Base-by-base conservation (phyloP, 176 grass and related monocot species). In the Rhynchospora breviuscula region DNA sequence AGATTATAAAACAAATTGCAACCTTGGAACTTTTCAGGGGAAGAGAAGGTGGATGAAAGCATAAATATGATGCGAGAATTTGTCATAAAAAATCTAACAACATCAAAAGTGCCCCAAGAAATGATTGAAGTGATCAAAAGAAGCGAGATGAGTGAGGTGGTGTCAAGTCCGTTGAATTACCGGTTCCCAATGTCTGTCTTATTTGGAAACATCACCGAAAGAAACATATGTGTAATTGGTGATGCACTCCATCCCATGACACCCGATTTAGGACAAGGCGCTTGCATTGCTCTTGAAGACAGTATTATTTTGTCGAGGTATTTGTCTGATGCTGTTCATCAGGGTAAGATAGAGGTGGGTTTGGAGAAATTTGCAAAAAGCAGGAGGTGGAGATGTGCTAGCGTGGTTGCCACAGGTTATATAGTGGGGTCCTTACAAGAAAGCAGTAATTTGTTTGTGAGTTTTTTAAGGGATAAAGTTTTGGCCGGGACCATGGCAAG, bases 231-330 rank as follows among this genome's bases (percentile, higher is more conserved):
- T 79, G 94, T 97, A 13, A 85, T 87, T 17, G 94, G 94, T 2
- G 94, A 97, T 64, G 92, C 94, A 35, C 64, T 94, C 61, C 94
- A 97, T 80, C 92, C 94, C 33, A 97, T 92, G 94, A 94, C 94
- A 8, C 94, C 94, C 3, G 92, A 97, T 46, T 26, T 97, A 48
- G 92, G 88, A 2, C 90, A 97, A 85, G 94, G 94, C 11, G 90
- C 78, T 14, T 94, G 94, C 88, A 46, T 82, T 10, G 87, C 88
- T 40, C 86, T 94, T 22, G 94, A 97, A 87, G 94, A 97, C 54
- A 67, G 72, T 22, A 59, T 97, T 65, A 35, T 88, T 62, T 40
- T 94, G 1, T 85, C 92, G 0, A 73, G 80, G 9, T 94, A 85
- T 80, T 84, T 94, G 21, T 56, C 87, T n/a, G 81, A 94, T 9